phyloP scores from a whole-genome alignment of 2,329 filamentous ascomycete species.

The Trichophyton equinum region DNA sequence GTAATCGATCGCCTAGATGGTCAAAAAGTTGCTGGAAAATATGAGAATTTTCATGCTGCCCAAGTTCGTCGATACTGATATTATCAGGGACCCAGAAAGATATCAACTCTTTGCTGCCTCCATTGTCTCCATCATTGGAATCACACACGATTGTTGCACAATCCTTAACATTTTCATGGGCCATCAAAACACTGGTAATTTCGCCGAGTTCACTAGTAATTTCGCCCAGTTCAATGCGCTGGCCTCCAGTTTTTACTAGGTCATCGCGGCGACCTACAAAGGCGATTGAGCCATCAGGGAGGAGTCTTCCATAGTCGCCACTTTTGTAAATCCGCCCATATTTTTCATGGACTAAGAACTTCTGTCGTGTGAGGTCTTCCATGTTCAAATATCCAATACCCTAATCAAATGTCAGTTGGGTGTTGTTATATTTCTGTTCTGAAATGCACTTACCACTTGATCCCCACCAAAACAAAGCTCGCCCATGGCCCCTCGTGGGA shows the following conservation, averaged over 20 bases:
- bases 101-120: conserved; percentile 44
- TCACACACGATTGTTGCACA: conserved; percentile 51
- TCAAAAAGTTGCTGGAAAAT: conserved; percentile 39
- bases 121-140: conserved; percentile 19
- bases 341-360: conserved; percentile 55
- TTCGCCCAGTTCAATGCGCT: conserved; percentile 66
- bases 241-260: conserved; percentile 70
- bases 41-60: not conserved
- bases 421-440: not conserved
- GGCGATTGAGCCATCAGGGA: conserved; percentile 61
- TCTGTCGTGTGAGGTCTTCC: conserved; percentile 48
- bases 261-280: conserved; percentile 64
- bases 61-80: conserved; percentile 7
- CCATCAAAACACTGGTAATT: conserved; percentile 52
- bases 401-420: conserved; percentile 13
- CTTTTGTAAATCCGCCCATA: conserved; percentile 69
- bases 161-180: conserved; percentile 42
- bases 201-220: conserved; percentile 62
- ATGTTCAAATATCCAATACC: conserved; percentile 59
- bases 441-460: conserved; percentile 47
- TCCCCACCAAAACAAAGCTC: conserved; percentile 80
- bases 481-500: conserved; percentile 61
- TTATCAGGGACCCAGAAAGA: conserved; percentile 52
- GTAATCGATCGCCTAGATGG: conserved; percentile 44
- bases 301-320: conserved; percentile 68